A percentile compares a stretch with the other conserved stretches of the same genome.
Conservation (phyloP, 2,329 filamentous ascomycete species). For the Neurospora sp. region DNA sequence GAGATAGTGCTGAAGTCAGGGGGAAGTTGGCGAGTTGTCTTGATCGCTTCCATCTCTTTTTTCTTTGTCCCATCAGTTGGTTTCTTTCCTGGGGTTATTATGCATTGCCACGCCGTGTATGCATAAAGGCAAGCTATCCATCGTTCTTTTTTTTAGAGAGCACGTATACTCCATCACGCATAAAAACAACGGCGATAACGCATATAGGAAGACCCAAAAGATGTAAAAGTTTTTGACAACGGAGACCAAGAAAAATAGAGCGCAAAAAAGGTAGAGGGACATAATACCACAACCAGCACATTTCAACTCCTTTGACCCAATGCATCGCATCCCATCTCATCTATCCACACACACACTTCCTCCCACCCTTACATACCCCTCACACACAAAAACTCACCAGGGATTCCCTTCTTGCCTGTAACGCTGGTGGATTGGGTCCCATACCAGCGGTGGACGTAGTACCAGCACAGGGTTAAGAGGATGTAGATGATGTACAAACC, state of each 20-base stretch:
- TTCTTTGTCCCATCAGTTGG: background rate
- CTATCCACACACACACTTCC: background rate
- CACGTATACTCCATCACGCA: background rate
- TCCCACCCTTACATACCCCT: background rate
- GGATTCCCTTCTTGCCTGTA: background rate
- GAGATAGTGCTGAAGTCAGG: background rate
- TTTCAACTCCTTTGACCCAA: background rate
- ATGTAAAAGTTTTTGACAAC: background rate
- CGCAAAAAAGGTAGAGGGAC: background rate
- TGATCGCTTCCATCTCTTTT: background rate
- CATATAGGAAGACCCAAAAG: background rate
- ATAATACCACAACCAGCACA: background rate
- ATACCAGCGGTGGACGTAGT: background rate
- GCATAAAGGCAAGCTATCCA: background rate
- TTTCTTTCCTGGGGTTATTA: background rate
- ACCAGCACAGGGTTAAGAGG: background rate
- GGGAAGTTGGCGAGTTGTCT: background rate
- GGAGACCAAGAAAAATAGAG: background rate
- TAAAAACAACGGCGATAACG: background rate
- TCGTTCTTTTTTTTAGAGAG: background rate
- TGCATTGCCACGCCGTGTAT: too few relatives aligned
- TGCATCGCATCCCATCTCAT: background rate
- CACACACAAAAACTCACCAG: background rate
- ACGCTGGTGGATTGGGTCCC: background rate
- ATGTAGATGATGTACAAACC: background rate